phyloP scores from a whole-genome alignment of 2,329 filamentous ascomycete genomes.

The Fusarium equiseti region DNA sequence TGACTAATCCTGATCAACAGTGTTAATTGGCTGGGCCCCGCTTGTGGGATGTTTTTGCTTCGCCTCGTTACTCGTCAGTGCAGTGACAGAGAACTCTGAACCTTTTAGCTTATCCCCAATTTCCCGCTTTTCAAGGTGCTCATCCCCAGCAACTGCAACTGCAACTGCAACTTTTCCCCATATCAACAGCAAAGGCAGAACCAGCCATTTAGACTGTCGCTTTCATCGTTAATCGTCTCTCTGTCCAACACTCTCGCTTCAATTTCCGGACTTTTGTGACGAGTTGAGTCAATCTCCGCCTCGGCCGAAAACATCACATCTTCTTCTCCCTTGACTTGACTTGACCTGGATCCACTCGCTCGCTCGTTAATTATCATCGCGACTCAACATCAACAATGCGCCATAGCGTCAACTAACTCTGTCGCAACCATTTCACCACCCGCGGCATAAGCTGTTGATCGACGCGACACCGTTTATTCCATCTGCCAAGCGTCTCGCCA shows the following conservation, averaged over 20 bases:
- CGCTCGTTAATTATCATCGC: constrained; percentile 4
- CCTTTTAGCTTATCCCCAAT: background rate
- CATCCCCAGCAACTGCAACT: background rate
- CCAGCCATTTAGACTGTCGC: background rate
- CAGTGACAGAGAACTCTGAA: background rate
- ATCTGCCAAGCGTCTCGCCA: background rate
- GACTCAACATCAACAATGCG: constrained; percentile 13
- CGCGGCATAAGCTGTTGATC: background rate
- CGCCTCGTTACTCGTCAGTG: background rate
- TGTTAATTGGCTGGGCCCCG: background rate
- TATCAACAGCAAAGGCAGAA: background rate
- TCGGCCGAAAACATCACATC: constrained; percentile 7
- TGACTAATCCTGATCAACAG: background rate
- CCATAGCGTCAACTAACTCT: background rate
- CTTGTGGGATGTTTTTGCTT: background rate
- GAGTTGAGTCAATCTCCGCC: background rate
- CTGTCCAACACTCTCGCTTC: constrained; percentile 15
- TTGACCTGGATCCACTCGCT: background rate
- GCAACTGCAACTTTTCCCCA: background rate
- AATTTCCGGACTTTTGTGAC: background rate
- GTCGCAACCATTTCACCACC: background rate
- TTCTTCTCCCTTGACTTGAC: background rate
- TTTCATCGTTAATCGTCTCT: background rate
- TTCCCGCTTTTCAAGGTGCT: constrained; percentile 3
- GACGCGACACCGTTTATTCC: background rate